A percentile compares a stretch with the other conserved stretches of the same genome.
Conservation (phyloP, 805 yeast species). For the Kodamaea sagamina region DNA sequence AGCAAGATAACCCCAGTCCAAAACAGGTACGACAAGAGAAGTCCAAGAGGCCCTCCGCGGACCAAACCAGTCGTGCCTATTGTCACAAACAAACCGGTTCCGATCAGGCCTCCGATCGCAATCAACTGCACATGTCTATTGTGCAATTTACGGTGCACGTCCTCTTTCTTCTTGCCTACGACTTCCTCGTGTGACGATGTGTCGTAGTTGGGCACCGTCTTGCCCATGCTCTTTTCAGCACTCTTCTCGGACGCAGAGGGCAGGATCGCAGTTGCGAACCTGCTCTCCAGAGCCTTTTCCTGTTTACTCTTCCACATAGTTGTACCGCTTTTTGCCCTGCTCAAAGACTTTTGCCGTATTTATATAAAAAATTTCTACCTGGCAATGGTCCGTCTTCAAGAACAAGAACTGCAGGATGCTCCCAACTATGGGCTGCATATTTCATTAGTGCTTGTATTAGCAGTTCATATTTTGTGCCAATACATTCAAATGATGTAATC, state of each 20-base stretch:
- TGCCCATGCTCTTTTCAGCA: neutral
- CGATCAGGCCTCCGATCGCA: conserved; percentile 24
- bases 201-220: conserved; percentile 5
- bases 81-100: conserved; percentile 28
- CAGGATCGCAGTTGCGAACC: neutral
- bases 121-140: conserved; percentile 22
- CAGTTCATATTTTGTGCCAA: neutral
- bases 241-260: conserved; percentile 4
- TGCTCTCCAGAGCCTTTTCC: neutral
- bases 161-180: conserved; percentile 5
- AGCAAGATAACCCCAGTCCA: conserved; percentile 26
- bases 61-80: conserved; percentile 27
- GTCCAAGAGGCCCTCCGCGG: conserved; percentile 22
- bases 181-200: conserved; percentile 6
- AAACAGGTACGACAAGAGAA: conserved; percentile 21
- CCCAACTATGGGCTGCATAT: neutral
- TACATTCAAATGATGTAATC: conserved; percentile 3
- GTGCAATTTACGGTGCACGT: conserved; percentile 18
- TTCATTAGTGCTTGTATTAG: neutral
- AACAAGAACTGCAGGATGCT: neutral
- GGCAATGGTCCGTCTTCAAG: neutral
- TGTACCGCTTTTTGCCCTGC: too few species aligned
- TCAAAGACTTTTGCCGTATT: neutral
- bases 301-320: conserved; percentile 1
- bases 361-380: neutral